phyloP scores from a whole-genome alignment of 257 asterid genomes.

The Hygrophila difformis region DNA sequence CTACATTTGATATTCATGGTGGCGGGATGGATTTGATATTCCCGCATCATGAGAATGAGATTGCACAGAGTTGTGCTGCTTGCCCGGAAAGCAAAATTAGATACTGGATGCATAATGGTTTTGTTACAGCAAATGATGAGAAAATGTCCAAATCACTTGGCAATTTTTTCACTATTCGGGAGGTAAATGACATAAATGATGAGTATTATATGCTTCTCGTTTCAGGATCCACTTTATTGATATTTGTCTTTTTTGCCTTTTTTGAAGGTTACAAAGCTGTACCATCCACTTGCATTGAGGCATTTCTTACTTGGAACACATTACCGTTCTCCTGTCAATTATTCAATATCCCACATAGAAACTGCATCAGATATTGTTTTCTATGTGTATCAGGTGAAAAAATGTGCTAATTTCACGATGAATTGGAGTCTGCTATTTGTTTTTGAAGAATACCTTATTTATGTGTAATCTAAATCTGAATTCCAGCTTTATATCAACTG shows the following conservation, averaged over 20 bases:
- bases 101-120: conserved; percentile 89
- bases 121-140: conserved; percentile 65
- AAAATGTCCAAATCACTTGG: conserved; percentile 85
- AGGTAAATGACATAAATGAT: conserved; percentile 31
- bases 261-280: conserved; percentile 22
- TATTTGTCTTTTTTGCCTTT: too few relatives aligned
- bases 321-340: conserved; percentile 82
- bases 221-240: background rate
- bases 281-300: conserved; percentile 89
- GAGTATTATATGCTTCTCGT: too few relatives aligned
- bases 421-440: too few relatives aligned
- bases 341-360: conserved; percentile 60
- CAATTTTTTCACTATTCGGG: conserved; percentile 79
- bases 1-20: conserved; percentile 76
- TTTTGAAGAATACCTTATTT: too few relatives aligned
- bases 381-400: conserved; percentile 65
- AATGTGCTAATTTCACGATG: background rate
- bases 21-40: conserved; percentile 91
- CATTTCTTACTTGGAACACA: conserved; percentile 75
- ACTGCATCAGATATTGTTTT: conserved; percentile 68
- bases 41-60: conserved; percentile 89
- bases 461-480: too few relatives aligned
- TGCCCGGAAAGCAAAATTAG: conserved; percentile 65
- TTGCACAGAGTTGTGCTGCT: conserved; percentile 90
- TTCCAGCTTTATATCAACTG: too few relatives aligned